Evolutionary conservation across 495 filamentous ascomycete species (phyloP).

Genomic region (Entonaema liquescens): DNA sequence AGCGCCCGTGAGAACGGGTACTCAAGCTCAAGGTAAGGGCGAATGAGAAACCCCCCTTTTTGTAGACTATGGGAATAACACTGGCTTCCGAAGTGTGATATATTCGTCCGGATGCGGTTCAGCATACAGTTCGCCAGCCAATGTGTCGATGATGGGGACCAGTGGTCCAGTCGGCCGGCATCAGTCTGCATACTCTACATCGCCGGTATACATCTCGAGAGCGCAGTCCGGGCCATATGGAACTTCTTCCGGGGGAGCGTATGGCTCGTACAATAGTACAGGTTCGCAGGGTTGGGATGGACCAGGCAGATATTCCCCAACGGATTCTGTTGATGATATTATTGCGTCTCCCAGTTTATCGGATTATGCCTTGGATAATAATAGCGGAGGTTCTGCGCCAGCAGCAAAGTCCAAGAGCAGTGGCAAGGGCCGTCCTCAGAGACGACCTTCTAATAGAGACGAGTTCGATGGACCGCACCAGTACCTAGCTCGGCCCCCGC

Average conservation of each 20-base stretch:
- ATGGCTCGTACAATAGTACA: slow-evolving; percentile 48
- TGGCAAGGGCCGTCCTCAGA: slow-evolving; percentile 67
- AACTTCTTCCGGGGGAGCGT: slow-evolving; percentile 37
- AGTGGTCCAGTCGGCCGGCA: slow-evolving; percentile 44
- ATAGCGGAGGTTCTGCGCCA: slow-evolving; percentile 48
- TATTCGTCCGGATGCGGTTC: slow-evolving; percentile 50
- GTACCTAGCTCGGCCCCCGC: slow-evolving; percentile 71
- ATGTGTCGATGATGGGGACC: slow-evolving; percentile 39
- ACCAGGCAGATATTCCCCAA: slow-evolving; percentile 53
- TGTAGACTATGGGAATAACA: slow-evolving; percentile 54
- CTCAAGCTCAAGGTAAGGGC: slow-evolving; percentile 60
- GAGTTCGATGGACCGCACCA: slow-evolving; percentile 90
- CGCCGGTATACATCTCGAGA: slow-evolving; percentile 49
- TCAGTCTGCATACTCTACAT: slow-evolving; percentile 47
- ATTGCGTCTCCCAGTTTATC: slow-evolving; percentile 54
- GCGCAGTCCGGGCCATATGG: slow-evolving; percentile 46
- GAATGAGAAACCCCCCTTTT: slow-evolving; percentile 37
- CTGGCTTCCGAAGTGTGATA: slow-evolving; percentile 50
- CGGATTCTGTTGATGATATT: slow-evolving; percentile 60
- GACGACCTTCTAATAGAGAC: slow-evolving; percentile 81
- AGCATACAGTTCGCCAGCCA: slow-evolving; percentile 49
- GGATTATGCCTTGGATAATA: slow-evolving; percentile 55
- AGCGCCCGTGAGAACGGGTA: slow-evolving; percentile 46
- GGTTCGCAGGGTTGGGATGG: slow-evolving; percentile 53
- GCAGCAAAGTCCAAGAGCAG: slow-evolving; percentile 55